Evolutionary conservation across 768 basidiomycete species (phyloP).

Genomic region (Amanita fuliginea): DNA sequence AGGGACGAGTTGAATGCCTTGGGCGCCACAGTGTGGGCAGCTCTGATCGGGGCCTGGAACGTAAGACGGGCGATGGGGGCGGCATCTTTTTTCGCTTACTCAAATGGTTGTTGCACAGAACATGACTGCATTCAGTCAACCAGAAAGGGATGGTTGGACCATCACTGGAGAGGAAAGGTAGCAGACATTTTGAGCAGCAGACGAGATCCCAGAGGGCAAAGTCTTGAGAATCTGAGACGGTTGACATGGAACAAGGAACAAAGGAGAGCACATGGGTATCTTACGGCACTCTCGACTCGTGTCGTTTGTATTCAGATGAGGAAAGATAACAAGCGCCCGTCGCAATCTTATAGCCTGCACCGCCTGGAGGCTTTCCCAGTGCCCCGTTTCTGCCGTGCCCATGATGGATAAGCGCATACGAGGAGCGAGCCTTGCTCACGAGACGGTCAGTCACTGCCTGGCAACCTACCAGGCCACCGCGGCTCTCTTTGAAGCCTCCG

Average conservation of each 20-base stretch:
- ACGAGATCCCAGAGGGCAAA: constrained; percentile 80
- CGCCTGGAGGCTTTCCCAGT: neutral
- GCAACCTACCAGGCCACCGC: constrained; percentile 1
- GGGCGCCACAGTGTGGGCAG: constrained; percentile 57
- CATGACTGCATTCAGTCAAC: constrained; percentile 83
- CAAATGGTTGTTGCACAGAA: constrained; percentile 78
- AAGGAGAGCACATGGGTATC: neutral
- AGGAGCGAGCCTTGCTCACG: neutral
- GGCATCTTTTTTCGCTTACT: constrained; percentile 31
- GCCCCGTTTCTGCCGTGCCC: neutral
- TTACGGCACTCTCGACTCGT: neutral
- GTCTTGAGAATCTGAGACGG: constrained; percentile 30
- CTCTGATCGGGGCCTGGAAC: constrained; percentile 57
- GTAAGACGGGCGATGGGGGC: neutral
- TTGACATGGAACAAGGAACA: constrained; percentile 22
- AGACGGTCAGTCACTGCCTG: neutral
- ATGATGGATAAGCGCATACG: constrained; percentile 13
- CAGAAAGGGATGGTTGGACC: constrained; percentile 67
- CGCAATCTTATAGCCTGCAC: neutral
- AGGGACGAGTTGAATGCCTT: constrained; percentile 56
- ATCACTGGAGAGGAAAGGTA: constrained; percentile 45
- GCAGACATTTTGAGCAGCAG: constrained; percentile 56
- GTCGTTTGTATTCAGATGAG: neutral
- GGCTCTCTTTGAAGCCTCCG: neutral
- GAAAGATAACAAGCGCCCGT: neutral